Evolutionary conservation across 139 green algal genomes (phyloP).

Genomic region (Picochlorum sp.): DNA sequence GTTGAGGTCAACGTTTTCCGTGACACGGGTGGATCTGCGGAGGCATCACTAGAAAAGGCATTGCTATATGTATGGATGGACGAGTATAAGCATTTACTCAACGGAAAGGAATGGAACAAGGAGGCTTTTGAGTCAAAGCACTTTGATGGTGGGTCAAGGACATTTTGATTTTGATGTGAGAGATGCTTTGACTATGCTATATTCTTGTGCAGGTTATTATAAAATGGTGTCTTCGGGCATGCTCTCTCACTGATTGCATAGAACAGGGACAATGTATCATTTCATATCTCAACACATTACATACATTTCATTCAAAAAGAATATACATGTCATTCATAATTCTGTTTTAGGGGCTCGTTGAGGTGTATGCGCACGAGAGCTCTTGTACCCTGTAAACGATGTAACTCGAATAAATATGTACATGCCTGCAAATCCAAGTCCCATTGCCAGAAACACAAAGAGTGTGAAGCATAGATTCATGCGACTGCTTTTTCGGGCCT

Average conservation of each 20-base stretch:
- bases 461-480: conserved; percentile 34
- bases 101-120: conserved; percentile 41
- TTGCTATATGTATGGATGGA: not conserved
- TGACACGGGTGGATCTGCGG: conserved; percentile 1
- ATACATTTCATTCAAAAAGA: no score
- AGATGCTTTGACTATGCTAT: not conserved
- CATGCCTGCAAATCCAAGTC: conserved; percentile 28
- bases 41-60: not conserved
- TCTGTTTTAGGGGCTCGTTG: conserved; percentile 1
- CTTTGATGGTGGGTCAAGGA: conserved; percentile 22
- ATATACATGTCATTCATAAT: not conserved
- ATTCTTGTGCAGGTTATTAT: no score
- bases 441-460: conserved; percentile 32
- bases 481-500: conserved; percentile 4
- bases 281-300: not conserved
- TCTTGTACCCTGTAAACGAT: conserved; percentile 8
- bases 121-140: conserved; percentile 40
- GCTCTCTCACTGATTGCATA: not conserved
- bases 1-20: conserved; percentile 16
- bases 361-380: not conserved
- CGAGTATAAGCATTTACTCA: conserved; percentile 25
- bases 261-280: not conserved
- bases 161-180: no score
- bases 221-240: no score
- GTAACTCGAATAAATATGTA: conserved; percentile 39